Evolutionary conservation across 2,329 filamentous ascomycete genomes (phyloP), one percentile per base, ranked within the genome.

Genomic region (Ophiocordyceps camponoti-leonardi): DNA sequence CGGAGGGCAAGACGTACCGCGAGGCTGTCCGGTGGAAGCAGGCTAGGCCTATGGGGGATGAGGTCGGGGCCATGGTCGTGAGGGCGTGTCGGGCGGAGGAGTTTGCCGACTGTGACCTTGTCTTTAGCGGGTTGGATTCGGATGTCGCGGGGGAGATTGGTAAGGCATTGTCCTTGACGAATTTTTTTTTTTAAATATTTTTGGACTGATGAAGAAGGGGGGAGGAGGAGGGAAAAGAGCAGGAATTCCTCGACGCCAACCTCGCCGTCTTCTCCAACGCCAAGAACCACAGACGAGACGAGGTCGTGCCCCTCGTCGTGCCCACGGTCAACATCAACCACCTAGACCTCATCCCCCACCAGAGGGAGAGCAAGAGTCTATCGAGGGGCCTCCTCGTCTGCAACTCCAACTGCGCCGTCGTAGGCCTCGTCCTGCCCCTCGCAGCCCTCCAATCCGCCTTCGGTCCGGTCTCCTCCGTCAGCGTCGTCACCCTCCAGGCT

Each of bases 321-420:
- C 92, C 92, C 1, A 94, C 87, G 19, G 88, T 96, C 62, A 96
- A 96, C 69, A 79, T 94, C 13, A 66, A 77, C 41, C 90, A 96
- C 65, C 75, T 95, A 56, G 77, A 83, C 58, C 73, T 95, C 49
- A 90, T 96, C 59, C 81, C 83, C n/a, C 81, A 93, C 64, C 90
- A 96, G 68, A 76, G 85, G 50, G 72, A 77, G 58, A 72, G 83
- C 41, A 77, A 83, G 61, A 68, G 69, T 26, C 71, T 94, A 41
- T 69, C 82, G 50, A 87, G 84, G 65, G 92, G 92, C 22, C 94
- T 96, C 68, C 68, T 96, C 35, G 86, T 95, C 49, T 96, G 90
- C 75, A 96, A 96, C 70, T 94, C 86, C 52, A 96, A 96, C 69
- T 98, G 92, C 67, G 90, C 90, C 47, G 90, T 95, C 58, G 94